Evolutionary conservation across 1,284 basidiomycete species (phyloP), one percentile per base, ranked within the genome.

Genomic region (Fomitopsis pinicola): DNA sequence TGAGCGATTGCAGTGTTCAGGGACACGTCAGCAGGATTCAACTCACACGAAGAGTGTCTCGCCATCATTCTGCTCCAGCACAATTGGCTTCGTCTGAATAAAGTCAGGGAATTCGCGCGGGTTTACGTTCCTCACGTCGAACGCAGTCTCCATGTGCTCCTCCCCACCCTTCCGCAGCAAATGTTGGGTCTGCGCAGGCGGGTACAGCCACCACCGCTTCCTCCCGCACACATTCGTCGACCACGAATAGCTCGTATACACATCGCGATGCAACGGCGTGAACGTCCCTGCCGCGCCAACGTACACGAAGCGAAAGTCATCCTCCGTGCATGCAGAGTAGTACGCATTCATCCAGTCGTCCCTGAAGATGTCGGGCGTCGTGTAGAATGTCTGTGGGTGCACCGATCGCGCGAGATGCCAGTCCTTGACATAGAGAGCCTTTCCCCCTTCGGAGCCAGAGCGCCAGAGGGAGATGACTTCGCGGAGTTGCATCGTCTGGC

Each of bases 281-380:
- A 70, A 72, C 5, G 72, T 73, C 7, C 68, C 69, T 2, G 66
- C 62, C 2, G 71, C 66, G 19, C 72, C 72, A 17, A 69, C 66
- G 56, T 74, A 74, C 17, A 74, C 72, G 54, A 74, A 73, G 5
- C 72, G 69, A 58, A 74, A 74, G 62, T 74, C 72, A 62, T 74
- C 72, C 3, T 61, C 60, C 3, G 72, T 74, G 61, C 65, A 63
- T 1, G 70, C 63, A 5, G 68, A 66, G 61, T 74, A 73, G 64
- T 70, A 72, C 14, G 68, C 67, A 59, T 74, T 74, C 71, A 74
- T 71, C 72, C 72, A 74, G 62, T 74, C 72, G 59, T 74, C 72
- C 38, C 66, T 65, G 59, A 74, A 73, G 55, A 73, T 64, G 53
- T 66, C 65, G 6, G 72, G 72, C 26, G 70, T 72, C 12, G 64